Base-by-base conservation (phyloP, 257 asterid genomes). In the Thymus quinquecostatus region DNA sequence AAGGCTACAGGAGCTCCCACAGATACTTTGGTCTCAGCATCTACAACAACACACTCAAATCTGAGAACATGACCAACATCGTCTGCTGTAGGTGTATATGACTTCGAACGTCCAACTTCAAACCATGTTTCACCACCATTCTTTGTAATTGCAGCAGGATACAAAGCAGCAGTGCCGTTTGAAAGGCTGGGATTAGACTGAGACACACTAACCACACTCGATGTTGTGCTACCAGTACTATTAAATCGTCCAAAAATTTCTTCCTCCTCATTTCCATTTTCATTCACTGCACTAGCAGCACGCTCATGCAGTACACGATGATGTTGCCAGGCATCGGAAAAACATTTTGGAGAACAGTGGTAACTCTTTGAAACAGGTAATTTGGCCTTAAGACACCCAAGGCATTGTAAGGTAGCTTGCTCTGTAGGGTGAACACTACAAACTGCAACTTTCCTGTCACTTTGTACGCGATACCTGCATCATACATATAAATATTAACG, bases 291-390 rank as follows among this genome's bases (percentile, higher is more conserved):
- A 86, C 85, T 85, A 27, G 97, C 93, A 48, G 97, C 97, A 68
- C 96, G 97, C 72, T 94, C 99, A 68, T 94, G 99, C 83, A 94
- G 82, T 75, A 75, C 89, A 61, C 98, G 98, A 69, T 94, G 99
- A 75, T 94, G 97, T 61, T 83, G 96, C 99, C 99, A 94, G 64
- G 97, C 97, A 85, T 82, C 89, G n/a, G 97, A 76, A 70, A 89
- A 94, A 78, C 99, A 94, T 81, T 91, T 94, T 11, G 95, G 76
- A 45, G 98, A 86, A 81, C 99, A 94, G 67, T 94, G 98, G 75
- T 94, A 94, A 79, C 99, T 94, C 88, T 94, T 89, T 6, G 93
- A 57, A 65, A 86, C 72, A 34, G 98, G 96, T 74, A 94, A 69
- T 79, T 91, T 94, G 66, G 93, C 96, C 79, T 94, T 91, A 66